Conservation (phyloP, 345 rosid species). For the Nephelium lappaceum region DNA sequence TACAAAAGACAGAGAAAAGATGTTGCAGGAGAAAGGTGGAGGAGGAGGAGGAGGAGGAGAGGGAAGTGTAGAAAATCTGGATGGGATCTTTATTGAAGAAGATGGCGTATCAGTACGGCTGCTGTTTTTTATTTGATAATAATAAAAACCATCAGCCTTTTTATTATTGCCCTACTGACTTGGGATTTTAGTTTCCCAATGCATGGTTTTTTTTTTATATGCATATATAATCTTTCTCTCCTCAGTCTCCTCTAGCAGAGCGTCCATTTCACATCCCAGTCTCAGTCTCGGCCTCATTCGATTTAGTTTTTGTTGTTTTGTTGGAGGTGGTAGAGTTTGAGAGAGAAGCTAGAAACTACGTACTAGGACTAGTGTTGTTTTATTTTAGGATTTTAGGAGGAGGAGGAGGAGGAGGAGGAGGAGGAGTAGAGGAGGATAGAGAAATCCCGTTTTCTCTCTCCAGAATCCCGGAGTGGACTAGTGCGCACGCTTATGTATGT, state of each 20-base stretch:
- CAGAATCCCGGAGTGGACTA: constrained; percentile 8
- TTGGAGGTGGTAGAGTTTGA: no score
- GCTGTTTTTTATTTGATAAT: constrained; percentile 8
- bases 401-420: no score
- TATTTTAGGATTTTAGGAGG: no score
- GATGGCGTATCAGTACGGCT: constrained; percentile 41
- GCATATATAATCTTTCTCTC: background rate
- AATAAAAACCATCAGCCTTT: constrained; percentile 23
- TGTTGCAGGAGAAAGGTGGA: background rate
- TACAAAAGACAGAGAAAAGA: background rate
- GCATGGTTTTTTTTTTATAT: background rate
- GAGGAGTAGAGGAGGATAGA: no score
- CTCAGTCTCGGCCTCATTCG: background rate
- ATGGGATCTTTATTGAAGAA: constrained; percentile 34
- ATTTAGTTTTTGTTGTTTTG: no score
- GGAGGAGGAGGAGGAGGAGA: background rate
- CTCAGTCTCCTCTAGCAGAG: background rate
- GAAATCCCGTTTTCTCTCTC: constrained; percentile 9
- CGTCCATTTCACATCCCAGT: constrained; percentile 13
- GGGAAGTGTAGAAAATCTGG: constrained; percentile 29
- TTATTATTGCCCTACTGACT: constrained; percentile 61
- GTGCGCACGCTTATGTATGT: background rate
- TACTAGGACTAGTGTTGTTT: no score
- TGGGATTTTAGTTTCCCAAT: constrained; percentile 87
- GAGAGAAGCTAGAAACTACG: no score